Evolutionary conservation across 2,329 filamentous ascomycete genomes (phyloP).

Genomic region (Fusarium chlamydosporum): DNA sequence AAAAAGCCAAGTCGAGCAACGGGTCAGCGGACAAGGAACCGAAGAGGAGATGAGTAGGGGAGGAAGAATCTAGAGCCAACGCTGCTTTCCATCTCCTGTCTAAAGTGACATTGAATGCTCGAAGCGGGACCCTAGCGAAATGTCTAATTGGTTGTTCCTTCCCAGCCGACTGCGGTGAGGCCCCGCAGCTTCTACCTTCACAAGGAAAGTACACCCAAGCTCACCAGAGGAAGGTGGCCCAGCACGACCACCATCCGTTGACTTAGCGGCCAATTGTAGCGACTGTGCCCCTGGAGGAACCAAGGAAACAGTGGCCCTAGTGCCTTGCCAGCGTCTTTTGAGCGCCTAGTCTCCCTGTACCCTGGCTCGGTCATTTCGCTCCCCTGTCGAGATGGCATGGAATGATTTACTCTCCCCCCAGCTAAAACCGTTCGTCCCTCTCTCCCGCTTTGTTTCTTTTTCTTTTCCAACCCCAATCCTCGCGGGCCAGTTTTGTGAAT

Average conservation of each 20-base stretch:
- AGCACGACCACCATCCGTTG: slow-evolving; percentile 30
- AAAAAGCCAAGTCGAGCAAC: slow-evolving; percentile 32
- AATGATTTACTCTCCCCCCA: slow-evolving; percentile 33
- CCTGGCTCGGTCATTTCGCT: slow-evolving; percentile 47
- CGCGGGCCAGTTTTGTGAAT: slow-evolving; percentile 49
- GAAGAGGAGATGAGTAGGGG: not conserved
- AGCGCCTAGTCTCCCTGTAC: slow-evolving; percentile 40
- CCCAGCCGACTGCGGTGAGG: slow-evolving; percentile 38
- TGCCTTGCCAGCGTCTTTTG: slow-evolving; percentile 31
- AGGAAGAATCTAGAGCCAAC: slow-evolving; percentile 31
- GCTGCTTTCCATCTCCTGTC: slow-evolving; percentile 32
- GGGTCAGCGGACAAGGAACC: slow-evolving; percentile 15
- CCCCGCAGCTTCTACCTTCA: slow-evolving; percentile 30
- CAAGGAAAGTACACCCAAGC: slow-evolving; percentile 22
- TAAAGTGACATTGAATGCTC: slow-evolving; percentile 34
- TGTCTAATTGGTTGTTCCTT: slow-evolving; percentile 22
- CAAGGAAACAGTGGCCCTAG: slow-evolving; percentile 41
- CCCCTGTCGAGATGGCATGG: slow-evolving; percentile 35
- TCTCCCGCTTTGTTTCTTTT: slow-evolving; percentile 40
- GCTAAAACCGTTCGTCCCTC: slow-evolving; percentile 37
- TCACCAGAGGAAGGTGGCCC: slow-evolving; percentile 26
- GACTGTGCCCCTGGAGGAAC: slow-evolving; percentile 43
- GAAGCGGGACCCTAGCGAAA: slow-evolving; percentile 14
- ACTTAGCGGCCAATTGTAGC: slow-evolving; percentile 46
- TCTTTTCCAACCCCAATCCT: slow-evolving; percentile 48